A percentile compares a stretch with the other conserved stretches of the same genome.
Evolutionary conservation across 78 protist species (phyloP).

Genomic region (Chrysochromulina tobinii): DNA sequence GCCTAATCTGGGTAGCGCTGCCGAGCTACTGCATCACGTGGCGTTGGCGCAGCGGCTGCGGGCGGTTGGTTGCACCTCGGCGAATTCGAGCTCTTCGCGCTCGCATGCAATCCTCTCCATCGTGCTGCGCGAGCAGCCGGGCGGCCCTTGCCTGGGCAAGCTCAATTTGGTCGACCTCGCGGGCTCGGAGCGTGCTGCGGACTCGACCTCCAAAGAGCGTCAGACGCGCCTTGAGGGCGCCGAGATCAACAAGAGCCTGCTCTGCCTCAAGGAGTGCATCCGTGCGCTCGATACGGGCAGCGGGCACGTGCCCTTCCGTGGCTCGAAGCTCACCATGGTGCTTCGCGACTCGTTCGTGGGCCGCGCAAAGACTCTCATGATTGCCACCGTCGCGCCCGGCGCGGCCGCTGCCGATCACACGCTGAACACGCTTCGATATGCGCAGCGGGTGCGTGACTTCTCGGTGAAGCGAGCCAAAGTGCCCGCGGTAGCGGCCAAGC

Average conservation of each 20-base stretch:
- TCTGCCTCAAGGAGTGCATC: background rate
- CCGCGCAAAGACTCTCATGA: background rate
- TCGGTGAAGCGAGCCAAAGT: too few relatives aligned
- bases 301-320: background rate
- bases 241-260: background rate
- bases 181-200: background rate
- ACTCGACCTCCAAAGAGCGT: background rate
- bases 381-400: background rate
- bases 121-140: too few relatives aligned
- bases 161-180: background rate
- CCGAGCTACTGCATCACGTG: too few relatives aligned
- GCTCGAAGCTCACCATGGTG: background rate
- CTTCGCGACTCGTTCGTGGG: background rate
- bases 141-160: too few relatives aligned
- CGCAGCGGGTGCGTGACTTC: background rate
- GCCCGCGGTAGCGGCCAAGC: too few relatives aligned
- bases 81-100: too few relatives aligned
- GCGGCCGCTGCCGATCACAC: background rate
- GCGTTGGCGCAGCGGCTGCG: too few relatives aligned
- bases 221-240: background rate
- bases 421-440: background rate
- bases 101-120: too few relatives aligned
- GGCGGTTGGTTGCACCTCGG: too few relatives aligned
- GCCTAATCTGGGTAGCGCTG: too few relatives aligned
- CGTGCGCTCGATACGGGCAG: background rate